phyloP scores from a whole-genome alignment of 75 land plant genomes.

The Ceratopteris richardii region DNA sequence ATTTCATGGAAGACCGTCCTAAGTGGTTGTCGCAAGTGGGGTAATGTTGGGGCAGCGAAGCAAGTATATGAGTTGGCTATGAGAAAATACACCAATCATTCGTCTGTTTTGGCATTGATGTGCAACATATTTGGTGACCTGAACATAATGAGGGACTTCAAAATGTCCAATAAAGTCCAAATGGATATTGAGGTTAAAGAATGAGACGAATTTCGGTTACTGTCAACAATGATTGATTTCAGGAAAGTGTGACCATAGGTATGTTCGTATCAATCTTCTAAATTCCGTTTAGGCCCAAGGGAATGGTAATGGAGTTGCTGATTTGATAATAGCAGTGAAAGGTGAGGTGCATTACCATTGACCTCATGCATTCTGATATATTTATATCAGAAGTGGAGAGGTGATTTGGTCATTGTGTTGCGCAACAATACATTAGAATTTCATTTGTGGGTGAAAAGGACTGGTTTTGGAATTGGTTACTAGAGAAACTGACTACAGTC shows the following conservation, averaged over 20 bases:
- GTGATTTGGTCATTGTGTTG: no score
- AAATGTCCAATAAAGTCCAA: neutral
- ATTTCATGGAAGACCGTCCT: constrained; percentile 42
- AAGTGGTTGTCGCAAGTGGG: constrained; percentile 31
- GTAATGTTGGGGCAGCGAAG: constrained; percentile 30
- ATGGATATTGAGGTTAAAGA: neutral
- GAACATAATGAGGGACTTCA: neutral
- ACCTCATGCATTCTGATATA: no score
- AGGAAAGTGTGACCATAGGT: neutral
- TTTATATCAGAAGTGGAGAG: no score
- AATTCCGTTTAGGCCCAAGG: neutral
- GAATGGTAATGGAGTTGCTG: neutral
- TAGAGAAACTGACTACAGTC: no score
- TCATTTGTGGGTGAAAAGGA: no score
- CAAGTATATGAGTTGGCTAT: neutral
- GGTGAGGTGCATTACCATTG: neutral
- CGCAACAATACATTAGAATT: no score
- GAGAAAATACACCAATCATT: neutral
- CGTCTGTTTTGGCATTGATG: neutral
- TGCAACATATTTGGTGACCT: neutral
- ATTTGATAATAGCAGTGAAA: neutral
- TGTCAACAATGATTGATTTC: no score
- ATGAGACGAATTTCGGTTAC: neutral
- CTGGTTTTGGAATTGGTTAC: no score
- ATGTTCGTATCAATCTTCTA: neutral